Conservation (phyloP, 805 yeast species). For the Ogataea chonburiensis region DNA sequence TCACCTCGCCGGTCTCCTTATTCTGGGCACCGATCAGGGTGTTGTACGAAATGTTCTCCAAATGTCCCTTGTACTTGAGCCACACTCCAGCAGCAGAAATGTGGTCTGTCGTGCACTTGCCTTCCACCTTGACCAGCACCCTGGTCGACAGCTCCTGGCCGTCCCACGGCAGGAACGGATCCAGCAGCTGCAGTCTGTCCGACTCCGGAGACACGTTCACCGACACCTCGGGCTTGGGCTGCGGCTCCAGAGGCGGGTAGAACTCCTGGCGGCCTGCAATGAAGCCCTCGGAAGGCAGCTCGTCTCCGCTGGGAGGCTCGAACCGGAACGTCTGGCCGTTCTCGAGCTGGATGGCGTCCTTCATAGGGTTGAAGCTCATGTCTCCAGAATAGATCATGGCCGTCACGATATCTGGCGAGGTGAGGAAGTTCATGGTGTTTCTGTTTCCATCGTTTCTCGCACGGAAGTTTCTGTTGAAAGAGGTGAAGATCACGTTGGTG, state of each 20-base stretch:
- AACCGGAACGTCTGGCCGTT: conserved; percentile 90
- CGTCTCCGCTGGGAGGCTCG: conserved; percentile 84
- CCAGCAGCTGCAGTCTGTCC: conserved; percentile 86
- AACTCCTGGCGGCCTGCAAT: conserved; percentile 72
- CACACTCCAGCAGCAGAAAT: conserved; percentile 98
- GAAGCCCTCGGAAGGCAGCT: conserved; percentile 87
- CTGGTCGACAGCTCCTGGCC: conserved; percentile 78
- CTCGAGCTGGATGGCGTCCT: conserved; percentile 82
- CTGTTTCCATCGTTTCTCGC: conserved; percentile 99
- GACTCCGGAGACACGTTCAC: conserved; percentile 74
- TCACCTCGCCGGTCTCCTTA: conserved; percentile 95
- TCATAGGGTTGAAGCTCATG: conserved; percentile 93
- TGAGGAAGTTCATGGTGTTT: conserved; percentile 93
- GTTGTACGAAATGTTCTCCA: conserved; percentile 92
- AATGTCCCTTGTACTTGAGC: conserved; percentile 97
- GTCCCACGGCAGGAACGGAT: conserved; percentile 84
- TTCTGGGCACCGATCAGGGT: conserved; percentile 96
- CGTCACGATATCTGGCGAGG: conserved; percentile 94
- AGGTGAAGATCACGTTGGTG: conserved; percentile 93
- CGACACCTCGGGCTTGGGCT: conserved; percentile 50
- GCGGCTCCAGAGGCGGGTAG: conserved; percentile 56
- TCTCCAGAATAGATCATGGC: conserved; percentile 96
- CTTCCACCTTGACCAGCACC: conserved; percentile 87
- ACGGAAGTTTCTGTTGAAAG: conserved; percentile 97
- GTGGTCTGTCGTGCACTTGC: conserved; percentile 98